A percentile compares a stretch with the other conserved stretches of the same genome.
Conservation (phyloP, 768 basidiomycete genomes). For the Mycena epipterygia region DNA sequence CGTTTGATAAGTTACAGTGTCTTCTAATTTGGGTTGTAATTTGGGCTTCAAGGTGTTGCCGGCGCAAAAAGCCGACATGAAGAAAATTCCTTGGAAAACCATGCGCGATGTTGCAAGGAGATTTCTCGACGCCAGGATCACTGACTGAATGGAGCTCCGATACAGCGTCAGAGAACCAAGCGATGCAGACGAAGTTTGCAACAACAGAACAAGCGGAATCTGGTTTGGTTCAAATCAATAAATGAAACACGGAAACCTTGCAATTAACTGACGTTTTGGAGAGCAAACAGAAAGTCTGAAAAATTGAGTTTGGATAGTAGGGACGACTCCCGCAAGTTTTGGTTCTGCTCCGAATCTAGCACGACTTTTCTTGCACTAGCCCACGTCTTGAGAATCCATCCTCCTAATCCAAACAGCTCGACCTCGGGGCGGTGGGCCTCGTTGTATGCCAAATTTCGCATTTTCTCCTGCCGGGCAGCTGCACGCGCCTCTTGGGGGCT, state of each 20-base stretch:
- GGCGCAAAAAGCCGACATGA: slow-evolving; percentile 89
- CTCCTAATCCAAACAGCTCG: slow-evolving; percentile 83
- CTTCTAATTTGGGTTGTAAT: slow-evolving; percentile 72
- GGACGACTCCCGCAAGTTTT: slow-evolving; percentile 57
- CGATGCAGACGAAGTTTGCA: slow-evolving; percentile 80
- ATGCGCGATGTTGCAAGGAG: slow-evolving; percentile 74
- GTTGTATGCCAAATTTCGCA: slow-evolving; percentile 82
- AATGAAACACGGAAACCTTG: slow-evolving; percentile 38
- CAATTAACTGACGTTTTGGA: slow-evolving; percentile 75
- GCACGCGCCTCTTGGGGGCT: slow-evolving; percentile 72
- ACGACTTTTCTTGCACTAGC: slow-evolving; percentile 71
- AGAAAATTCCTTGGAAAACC: slow-evolving; percentile 89
- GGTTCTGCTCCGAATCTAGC: slow-evolving; percentile 66
- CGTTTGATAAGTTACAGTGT: slow-evolving; percentile 62
- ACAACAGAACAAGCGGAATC: slow-evolving; percentile 81
- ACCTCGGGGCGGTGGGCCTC: slow-evolving; percentile 86
- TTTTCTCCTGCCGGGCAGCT: slow-evolving; percentile 78
- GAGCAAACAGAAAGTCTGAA: slow-evolving; percentile 71
- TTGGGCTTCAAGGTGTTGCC: slow-evolving; percentile 78
- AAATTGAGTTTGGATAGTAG: slow-evolving; percentile 71
- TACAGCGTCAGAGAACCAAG: slow-evolving; percentile 88
- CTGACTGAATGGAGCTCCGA: slow-evolving; percentile 80
- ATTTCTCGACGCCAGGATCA: slow-evolving; percentile 75
- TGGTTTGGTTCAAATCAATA: slow-evolving; percentile 47
- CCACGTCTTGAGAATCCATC: slow-evolving; percentile 90